phyloP scores from a whole-genome alignment of 2,329 filamentous ascomycete genomes.

The Acrodontium crateriforme region DNA sequence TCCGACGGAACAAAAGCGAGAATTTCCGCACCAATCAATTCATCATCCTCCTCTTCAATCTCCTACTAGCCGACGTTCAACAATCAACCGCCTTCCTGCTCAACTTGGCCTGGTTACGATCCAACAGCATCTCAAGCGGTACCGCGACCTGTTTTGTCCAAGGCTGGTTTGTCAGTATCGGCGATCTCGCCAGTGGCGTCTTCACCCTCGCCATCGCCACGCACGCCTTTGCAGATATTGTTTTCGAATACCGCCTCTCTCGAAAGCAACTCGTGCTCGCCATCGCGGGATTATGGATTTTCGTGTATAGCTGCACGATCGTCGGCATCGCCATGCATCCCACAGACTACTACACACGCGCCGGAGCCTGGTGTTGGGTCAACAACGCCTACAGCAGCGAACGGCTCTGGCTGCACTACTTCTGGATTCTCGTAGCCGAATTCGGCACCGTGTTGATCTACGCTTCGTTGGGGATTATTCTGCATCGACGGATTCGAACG shows the following conservation, averaged over 20 bases:
- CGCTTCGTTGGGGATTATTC: slow-evolving; percentile 26
- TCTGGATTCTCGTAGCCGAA: slow-evolving; percentile 46
- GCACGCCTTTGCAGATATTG: slow-evolving; percentile 50
- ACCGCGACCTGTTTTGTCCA: slow-evolving; percentile 45
- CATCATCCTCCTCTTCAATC: slow-evolving; percentile 52
- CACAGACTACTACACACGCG: slow-evolving; percentile 43
- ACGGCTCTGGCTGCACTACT: slow-evolving; percentile 47
- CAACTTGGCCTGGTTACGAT: slow-evolving; percentile 43
- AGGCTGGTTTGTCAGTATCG: slow-evolving; percentile 52
- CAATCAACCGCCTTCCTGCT: slow-evolving; percentile 50
- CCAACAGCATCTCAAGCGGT: slow-evolving; percentile 38
- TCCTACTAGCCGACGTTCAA: slow-evolving; percentile 53
- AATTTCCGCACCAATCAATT: slow-evolving; percentile 42
- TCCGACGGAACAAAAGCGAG: background rate
- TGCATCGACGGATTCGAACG: slow-evolving; percentile 24
- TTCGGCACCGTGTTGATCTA: slow-evolving; percentile 39
- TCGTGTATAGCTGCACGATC: slow-evolving; percentile 43
- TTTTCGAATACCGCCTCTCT: slow-evolving; percentile 39
- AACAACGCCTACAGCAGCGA: slow-evolving; percentile 37
- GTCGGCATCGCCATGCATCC: slow-evolving; percentile 33
- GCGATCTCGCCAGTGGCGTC: slow-evolving; percentile 50
- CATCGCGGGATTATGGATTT: slow-evolving; percentile 41
- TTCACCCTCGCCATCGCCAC: slow-evolving; percentile 52
- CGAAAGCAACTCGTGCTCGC: slow-evolving; percentile 35
- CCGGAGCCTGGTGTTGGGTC: slow-evolving; percentile 55